Percentiles rank a stretch among this genome's conserved stretches.
Conservation (phyloP, 768 basidiomycete species). For the Amanita polypyramis region DNA sequence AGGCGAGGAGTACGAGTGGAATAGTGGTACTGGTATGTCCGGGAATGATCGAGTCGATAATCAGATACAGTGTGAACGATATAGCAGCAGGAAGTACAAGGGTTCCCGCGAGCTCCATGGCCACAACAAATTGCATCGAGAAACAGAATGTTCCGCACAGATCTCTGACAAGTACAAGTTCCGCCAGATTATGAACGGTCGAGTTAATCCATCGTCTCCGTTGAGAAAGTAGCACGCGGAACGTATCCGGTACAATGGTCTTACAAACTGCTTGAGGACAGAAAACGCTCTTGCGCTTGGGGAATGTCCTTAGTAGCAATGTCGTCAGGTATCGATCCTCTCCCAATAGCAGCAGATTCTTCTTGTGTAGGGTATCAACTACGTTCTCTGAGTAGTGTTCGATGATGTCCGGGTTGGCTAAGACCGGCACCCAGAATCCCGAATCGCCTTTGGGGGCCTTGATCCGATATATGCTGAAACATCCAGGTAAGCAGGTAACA, state of each 20-base stretch:
- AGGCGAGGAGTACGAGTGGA: conserved; percentile 83
- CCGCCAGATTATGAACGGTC: conserved; percentile 95
- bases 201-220: conserved; percentile 99
- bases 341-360: conserved; percentile 92
- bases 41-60: conserved; percentile 82
- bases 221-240: conserved; percentile 87
- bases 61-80: conserved; percentile 90
- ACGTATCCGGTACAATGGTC: conserved; percentile 96
- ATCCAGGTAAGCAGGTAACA: conserved; percentile 98
- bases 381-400: conserved; percentile 99
- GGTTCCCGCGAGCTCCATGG: conserved; percentile 96
- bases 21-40: conserved; percentile 70
- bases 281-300: conserved; percentile 98
- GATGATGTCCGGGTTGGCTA: conserved; percentile 97
- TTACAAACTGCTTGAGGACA: conserved; percentile 99
- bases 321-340: conserved; percentile 99
- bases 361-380: conserved; percentile 98
- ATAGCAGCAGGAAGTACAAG: conserved; percentile 96
- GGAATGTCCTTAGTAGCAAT: conserved; percentile 97
- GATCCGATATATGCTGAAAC: conserved; percentile 99
- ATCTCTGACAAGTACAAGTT: conserved; percentile 88
- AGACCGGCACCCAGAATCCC: conserved; percentile 97
- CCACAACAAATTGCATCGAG: conserved; percentile 98
- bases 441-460: conserved; percentile 96
- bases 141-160: conserved; percentile 99